Evolutionary conservation across 2,329 filamentous ascomycete species (phyloP), one percentile per base, ranked within the genome.

Genomic region (Alternaria sp.): DNA sequence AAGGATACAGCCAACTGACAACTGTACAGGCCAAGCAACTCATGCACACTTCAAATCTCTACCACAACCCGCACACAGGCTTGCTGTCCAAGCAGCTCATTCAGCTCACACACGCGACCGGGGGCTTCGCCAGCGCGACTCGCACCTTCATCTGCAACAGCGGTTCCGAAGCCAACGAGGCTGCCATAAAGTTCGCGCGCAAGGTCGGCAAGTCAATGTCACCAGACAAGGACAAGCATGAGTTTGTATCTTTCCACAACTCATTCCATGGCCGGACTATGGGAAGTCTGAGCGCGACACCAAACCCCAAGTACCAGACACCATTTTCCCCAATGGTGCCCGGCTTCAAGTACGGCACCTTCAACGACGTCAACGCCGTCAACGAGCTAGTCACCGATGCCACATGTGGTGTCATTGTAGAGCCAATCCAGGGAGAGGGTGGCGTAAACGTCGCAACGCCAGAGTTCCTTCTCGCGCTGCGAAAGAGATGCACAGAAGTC

Each of bases 211-310:
- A 94, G 79, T 82, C 88, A 9, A 72, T 89, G 28, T 90, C 93
- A 65, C 88, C 91, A 1, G 87, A 87, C 0, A 90, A 91, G 48
- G 65, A 69, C 49, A 97, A 98, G 82, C 80, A 87, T 70, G 93
- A 97, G 73, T 81, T 99, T 48, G 92, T 98, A 52, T 96, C 93
- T 16, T 99, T 98, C 84, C 83, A 92, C 71, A 90, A 91, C 71
- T 94, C 92, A 39, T 99, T 99, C 85, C 95, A 99, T 80, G 95
- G 95, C 70, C 90, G 95, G 60, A 98, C 95, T 16, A 96, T 98
- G 92, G 95, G 95, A 52, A 89, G 90, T 59, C 82, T 99, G 44
- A 96, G 92, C n/a, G 95, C 95, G 11, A 99, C 95, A 5, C 95
- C 94, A 48, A 99, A 98, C 81, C 92, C 93, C 18, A 99, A 99